Conservation (phyloP, 2,329 filamentous ascomycete genomes). For the Exophiala calicioides region DNA sequence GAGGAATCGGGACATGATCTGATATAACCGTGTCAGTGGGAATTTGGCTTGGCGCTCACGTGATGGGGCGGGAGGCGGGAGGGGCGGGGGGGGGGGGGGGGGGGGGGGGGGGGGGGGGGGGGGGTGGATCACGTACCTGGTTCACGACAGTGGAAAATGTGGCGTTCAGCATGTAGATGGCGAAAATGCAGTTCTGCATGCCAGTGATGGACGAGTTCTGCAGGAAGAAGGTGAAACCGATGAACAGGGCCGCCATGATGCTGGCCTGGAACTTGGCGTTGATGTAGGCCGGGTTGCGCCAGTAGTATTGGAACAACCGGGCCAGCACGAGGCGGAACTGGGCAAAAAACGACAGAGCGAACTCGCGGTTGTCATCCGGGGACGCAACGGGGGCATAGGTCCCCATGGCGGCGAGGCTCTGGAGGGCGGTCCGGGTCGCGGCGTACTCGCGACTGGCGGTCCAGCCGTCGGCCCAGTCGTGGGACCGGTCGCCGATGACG, state of each 20-base stretch:
- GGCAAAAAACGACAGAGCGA: conserved; percentile 68
- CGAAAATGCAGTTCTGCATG: conserved; percentile 74
- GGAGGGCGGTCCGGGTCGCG: conserved; percentile 58
- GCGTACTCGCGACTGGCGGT: conserved; percentile 57
- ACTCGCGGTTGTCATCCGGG: conserved; percentile 54
- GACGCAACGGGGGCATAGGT: not conserved
- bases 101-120: conserved; percentile 57
- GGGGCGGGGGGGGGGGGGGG: too few relatives aligned
- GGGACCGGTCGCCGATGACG: conserved; percentile 58
- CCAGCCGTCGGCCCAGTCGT: conserved; percentile 66
- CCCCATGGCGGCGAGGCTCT: conserved; percentile 45
- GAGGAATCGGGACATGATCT: conserved; percentile 67
- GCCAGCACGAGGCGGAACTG: conserved; percentile 68
- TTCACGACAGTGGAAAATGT: conserved; percentile 58
- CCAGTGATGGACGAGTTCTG: conserved; percentile 64
- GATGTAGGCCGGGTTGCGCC: conserved; percentile 84
- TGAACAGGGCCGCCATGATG: conserved; percentile 51
- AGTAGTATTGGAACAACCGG: conserved; percentile 86
- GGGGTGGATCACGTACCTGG: conserved; percentile 43
- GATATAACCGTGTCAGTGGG: conserved; percentile 32
- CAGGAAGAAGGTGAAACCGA: conserved; percentile 64
- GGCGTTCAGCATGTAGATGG: conserved; percentile 65
- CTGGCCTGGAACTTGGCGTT: conserved; percentile 63
- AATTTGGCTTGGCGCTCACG: too few relatives aligned
- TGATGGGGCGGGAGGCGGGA: too few relatives aligned